These are phyloP conservation scores for Russula brevipes DNA, from an alignment of 768 basidiomycete species.

Conservation along the genomic window DNA sequence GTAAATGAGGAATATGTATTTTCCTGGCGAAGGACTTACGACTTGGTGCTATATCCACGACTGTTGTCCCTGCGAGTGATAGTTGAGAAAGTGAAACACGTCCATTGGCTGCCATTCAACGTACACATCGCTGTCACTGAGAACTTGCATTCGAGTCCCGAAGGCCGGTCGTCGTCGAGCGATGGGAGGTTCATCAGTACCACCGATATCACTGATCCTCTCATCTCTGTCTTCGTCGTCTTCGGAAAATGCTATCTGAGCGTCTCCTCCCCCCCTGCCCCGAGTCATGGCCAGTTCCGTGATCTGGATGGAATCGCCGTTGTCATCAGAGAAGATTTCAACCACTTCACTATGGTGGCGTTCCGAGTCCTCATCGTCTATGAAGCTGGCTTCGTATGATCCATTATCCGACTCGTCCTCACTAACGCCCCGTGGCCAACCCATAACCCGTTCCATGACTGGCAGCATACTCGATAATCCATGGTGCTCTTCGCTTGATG, in stretches of 20 bases:
- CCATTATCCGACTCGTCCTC: conserved; percentile 18
- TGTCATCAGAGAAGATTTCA: conserved; percentile 14
- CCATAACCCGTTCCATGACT: conserved; percentile 15
- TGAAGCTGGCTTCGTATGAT: conserved; percentile 50
- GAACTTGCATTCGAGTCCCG: conserved; percentile 4
- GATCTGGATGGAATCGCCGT: background rate
- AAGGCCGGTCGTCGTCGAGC: background rate
- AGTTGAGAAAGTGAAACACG: background rate
- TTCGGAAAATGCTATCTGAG: background rate
- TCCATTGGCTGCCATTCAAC: background rate
- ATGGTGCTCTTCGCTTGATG: conserved; percentile 29
- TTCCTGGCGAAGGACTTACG: conserved; percentile 7
- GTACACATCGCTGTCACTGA: conserved; percentile 14
- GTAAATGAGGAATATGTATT: background rate
- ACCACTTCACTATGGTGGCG: conserved; percentile 3
- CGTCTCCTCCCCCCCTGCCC: background rate
- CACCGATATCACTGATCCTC: background rate
- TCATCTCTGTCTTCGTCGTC: conserved; percentile 1
- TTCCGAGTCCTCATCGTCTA: conserved; percentile 41
- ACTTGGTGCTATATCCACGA: background rate
- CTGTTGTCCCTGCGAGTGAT: background rate
- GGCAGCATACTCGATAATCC: conserved; percentile 26
- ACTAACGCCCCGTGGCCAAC: conserved; percentile 10
- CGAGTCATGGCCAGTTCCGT: background rate
- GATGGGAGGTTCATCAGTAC: background rate